Evolutionary conservation across 805 yeast species (phyloP), one percentile per base, ranked within the genome.

Genomic region (Geotrichum ghanense): DNA sequence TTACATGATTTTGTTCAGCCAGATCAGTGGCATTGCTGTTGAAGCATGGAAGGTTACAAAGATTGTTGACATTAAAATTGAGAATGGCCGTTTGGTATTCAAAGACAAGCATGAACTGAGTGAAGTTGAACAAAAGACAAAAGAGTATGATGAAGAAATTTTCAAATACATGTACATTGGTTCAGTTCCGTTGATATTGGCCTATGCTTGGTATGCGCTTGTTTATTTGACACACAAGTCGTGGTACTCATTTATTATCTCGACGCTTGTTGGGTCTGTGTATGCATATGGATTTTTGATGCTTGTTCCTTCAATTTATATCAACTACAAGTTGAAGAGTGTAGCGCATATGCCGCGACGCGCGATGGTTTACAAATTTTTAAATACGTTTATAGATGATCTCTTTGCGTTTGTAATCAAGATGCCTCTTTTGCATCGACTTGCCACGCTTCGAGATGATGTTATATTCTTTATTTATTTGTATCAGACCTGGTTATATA

Each of bases 31-130:
- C 20, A 65, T 69, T 26, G 40, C 64, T 10, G 61, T 69, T 6
- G 72, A 69, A 50, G 70, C 70, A 4, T 69, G 72, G 72, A 67
- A 67, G 51, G 64, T 67, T 45, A 66, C 69, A 24, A 67, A 68
- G 26, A 60, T 63, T 20, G 56, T 65, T 3, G 62, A 66, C 34
- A 48, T 67, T 45, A 56, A 56, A 3, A 25, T 50, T 27, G 45
- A 46, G 20, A 35, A 43, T n/a, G 26, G 41, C n/a, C 34, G 48
- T n/a, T 20, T 66, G 20, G 46, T 45, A 17, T 40, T 67, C 34
- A 50, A 54, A 3, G 69, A 67, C 47, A 66, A 66, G 53, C 59
- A 62, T 46, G 58, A 59, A 41, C 56, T 68, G 21, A 52, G 59
- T 22, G 70, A 67, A 27, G 60, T 63, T 1, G 71, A 68, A 51